Evolutionary conservation across 768 basidiomycete species (phyloP), one percentile per base, ranked within the genome.

Genomic region (Coprinellus micaceus): DNA sequence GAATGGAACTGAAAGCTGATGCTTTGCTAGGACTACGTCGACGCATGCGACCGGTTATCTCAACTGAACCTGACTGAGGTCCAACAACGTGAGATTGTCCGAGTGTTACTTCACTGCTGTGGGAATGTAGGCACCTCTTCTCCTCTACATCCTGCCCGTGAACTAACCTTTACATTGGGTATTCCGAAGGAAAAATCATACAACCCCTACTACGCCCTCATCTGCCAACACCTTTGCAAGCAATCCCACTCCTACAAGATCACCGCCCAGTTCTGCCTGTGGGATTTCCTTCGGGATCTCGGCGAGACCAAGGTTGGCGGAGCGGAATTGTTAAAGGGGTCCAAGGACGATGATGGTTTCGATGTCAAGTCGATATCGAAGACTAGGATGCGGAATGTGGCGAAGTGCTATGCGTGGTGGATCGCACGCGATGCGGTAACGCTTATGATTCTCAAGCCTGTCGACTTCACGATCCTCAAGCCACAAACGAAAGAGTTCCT

Each of bases 21-120:
- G n/a, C n/a, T n/a, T n/a, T n/a, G n/a, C n/a, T 53, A 98, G 96
- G 97, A 99, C 68, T 98, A 92, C 64, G 75, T 93, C n/a, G 94
- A 98, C 65, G 96, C 95, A 1, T 94, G 90, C 65, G 92, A 96
- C 56, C 80, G 94, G n/a, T 71, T 98, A 21, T 81, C 84, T 19
- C 89, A 92, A 59, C 76, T 98, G 36, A 88, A 84, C 53, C 76
- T 98, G 43, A 87, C 86, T 0, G 94, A 96, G 63, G 77, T 91
- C 2, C 97, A 98, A 67, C 94, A 94, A 69, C 84, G 97, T 29
- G 97, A 98, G 68, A 92, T 96, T 36, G 77, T 97, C n/a, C 85
- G 94, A 10, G 95, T 98, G 13, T 70, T 93, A 6, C 73, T 99
- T 53, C 95, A 96, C 66, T 98, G 97, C 66, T 92, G 89, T 59